A percentile compares a stretch with the other conserved stretches of the same genome.
Conservation (phyloP, 73 alveolate genomes). For the Paramecium octaurelia region DNA sequence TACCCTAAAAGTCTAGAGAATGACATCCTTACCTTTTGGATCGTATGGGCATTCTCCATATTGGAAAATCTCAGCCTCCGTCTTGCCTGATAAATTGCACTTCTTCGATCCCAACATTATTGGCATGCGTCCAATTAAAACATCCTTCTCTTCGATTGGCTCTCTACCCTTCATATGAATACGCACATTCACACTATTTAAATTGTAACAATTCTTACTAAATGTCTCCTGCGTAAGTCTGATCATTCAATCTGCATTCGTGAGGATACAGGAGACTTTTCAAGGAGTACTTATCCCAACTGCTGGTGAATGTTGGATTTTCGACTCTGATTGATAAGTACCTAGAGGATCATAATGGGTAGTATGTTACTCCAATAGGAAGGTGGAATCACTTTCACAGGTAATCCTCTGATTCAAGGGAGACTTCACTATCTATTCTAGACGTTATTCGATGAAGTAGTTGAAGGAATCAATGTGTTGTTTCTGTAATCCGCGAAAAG, state of each 20-base stretch:
- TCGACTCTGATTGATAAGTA: neutral
- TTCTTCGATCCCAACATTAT: slow-evolving; percentile 60
- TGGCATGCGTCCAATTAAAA: slow-evolving; percentile 56
- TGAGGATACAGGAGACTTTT: slow-evolving; percentile 29
- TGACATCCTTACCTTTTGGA: slow-evolving; percentile 67
- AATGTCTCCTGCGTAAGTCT: slow-evolving; percentile 55
- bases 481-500: slow-evolving; percentile 33
- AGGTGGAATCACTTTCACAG: slow-evolving; percentile 34
- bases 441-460: slow-evolving; percentile 1
- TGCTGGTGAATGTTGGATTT: neutral
- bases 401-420: neutral
- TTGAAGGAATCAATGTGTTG: slow-evolving; percentile 44
- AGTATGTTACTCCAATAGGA: neutral
- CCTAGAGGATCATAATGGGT: neutral
- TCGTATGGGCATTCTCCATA: slow-evolving; percentile 96
- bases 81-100: slow-evolving; percentile 68
- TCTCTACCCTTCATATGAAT: slow-evolving; percentile 28
- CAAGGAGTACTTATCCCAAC: neutral
- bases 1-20: slow-evolving; percentile 71
- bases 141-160: neutral
- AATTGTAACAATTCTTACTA: neutral
- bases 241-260: slow-evolving; percentile 52
- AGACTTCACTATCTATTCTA: slow-evolving; percentile 1
- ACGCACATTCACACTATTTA: neutral
- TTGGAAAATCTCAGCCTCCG: slow-evolving; percentile 75